phyloP scores from a whole-genome alignment of 495 filamentous ascomycete genomes.

The Lasiosphaeria hispida region DNA sequence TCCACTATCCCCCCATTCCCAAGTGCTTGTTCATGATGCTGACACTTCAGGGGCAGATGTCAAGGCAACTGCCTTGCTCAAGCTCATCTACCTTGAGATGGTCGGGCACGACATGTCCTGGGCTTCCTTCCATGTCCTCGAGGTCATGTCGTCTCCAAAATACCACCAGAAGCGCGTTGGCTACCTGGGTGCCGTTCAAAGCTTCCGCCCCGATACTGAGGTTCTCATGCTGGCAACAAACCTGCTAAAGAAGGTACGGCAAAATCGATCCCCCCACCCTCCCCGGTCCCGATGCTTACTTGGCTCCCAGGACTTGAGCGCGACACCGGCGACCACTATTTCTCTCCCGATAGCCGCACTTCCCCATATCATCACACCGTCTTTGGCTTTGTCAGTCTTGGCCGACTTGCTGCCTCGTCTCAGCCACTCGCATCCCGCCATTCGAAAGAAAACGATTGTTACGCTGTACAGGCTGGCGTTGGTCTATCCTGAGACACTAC shows the following conservation, averaged over 20 bases:
- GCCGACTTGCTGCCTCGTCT: constrained; percentile 83
- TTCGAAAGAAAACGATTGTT: constrained; percentile 93
- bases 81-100: constrained; percentile 97
- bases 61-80: constrained; percentile 92
- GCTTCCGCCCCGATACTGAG: constrained; percentile 91
- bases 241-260: constrained; percentile 81
- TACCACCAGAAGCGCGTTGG: constrained; percentile 93
- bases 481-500: constrained; percentile 90
- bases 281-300: constrained; percentile 12
- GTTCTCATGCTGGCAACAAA: constrained; percentile 98
- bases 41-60: constrained; percentile 58
- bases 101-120: constrained; percentile 99
- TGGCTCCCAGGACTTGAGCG: constrained; percentile 68
- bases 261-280: neutral
- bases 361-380: constrained; percentile 87
- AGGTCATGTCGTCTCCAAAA: constrained; percentile 95
- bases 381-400: constrained; percentile 82
- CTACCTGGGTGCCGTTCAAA: constrained; percentile 95
- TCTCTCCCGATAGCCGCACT: constrained; percentile 81
- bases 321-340: constrained; percentile 69
- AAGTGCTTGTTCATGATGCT: constrained; percentile 13
- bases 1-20: constrained; percentile 1
- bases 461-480: constrained; percentile 88
- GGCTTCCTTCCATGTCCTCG: constrained; percentile 96
- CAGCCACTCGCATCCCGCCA: constrained; percentile 73